phyloP scores from a whole-genome alignment of 1,284 basidiomycete species.

The Marasmius oreades region DNA sequence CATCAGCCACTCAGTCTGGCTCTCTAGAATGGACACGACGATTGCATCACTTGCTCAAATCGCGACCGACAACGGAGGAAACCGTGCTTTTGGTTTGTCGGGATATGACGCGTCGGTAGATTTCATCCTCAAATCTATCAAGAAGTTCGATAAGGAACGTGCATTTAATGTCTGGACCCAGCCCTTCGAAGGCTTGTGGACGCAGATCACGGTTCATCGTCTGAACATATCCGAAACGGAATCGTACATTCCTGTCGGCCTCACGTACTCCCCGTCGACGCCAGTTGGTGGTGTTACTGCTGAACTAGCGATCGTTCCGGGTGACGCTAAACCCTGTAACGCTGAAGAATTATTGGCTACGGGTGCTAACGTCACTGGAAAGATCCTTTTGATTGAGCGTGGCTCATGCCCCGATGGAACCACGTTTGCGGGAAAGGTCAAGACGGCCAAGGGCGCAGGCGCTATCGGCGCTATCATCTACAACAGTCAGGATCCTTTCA shows the following conservation, averaged over 20 bases:
- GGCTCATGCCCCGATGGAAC: constrained; percentile 17
- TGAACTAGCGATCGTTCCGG: constrained; percentile 7
- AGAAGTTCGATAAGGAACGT: constrained; percentile 6
- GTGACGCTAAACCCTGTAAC: constrained; percentile 5
- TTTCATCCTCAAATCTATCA: constrained; percentile 1
- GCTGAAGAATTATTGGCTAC: constrained; percentile 8
- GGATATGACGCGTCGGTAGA: constrained; percentile 10
- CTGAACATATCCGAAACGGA: constrained; percentile 2
- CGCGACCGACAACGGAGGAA: constrained; percentile 9
- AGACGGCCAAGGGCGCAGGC: constrained; percentile 21
- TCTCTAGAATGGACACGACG: constrained; percentile 6
- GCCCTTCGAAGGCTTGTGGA: constrained; percentile 7
- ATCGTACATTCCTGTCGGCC: constrained; percentile 1
- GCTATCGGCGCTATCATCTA: constrained; percentile 23
- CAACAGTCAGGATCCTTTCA: constrained; percentile 21
- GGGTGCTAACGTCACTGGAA: constrained; percentile 9
- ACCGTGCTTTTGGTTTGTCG: constrained; percentile 11
- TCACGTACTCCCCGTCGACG: constrained; percentile 13
- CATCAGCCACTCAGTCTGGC: no score
- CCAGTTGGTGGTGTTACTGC: constrained; percentile 10
- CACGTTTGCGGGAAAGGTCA: constrained; percentile 22
- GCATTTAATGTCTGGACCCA: constrained; percentile 7
- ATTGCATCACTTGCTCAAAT: constrained; percentile 5
- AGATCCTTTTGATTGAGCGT: constrained; percentile 23
- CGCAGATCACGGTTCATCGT: constrained; percentile 12